Evolutionary conservation across 805 yeast species (phyloP).

Genomic region (Pichia cephalocereana): DNA sequence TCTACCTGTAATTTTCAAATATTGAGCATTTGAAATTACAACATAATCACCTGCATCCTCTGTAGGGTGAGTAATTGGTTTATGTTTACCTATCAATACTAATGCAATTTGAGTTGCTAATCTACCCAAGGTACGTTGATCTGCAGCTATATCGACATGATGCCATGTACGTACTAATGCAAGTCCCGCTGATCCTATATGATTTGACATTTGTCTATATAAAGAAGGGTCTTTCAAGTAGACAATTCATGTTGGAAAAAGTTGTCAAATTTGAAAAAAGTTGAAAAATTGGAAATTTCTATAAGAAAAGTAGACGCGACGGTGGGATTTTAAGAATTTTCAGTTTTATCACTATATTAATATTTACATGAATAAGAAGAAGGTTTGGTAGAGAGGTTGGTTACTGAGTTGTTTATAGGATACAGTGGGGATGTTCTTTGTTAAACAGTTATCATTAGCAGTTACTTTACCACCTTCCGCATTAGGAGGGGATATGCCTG

Average conservation of each 20-base stretch:
- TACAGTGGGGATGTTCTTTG: conserved; percentile 22
- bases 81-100: conserved; percentile 92
- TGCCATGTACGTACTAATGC: conserved; percentile 85
- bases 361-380: too few species aligned
- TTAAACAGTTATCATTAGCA: conserved; percentile 84
- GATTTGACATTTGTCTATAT: conserved; percentile 35
- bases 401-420: too few species aligned
- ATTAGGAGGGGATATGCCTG: conserved; percentile 97
- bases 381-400: too few species aligned
- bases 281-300: too few species aligned
- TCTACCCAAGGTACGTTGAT: conserved; percentile 82
- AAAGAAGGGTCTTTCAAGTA: neutral
- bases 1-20: conserved; percentile 74
- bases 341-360: too few species aligned
- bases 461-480: conserved; percentile 94
- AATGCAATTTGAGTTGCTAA: conserved; percentile 83
- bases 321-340: too few species aligned
- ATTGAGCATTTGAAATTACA: conserved; percentile 87
- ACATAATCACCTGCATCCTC: conserved; percentile 95
- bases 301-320: too few species aligned
- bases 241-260: too few species aligned
- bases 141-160: conserved; percentile 83
- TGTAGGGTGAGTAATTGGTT: conserved; percentile 73
- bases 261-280: too few species aligned
- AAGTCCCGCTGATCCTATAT: conserved; percentile 33